A percentile compares a stretch with the other conserved stretches of the same genome.
phyloP scores from a whole-genome alignment of 2,329 filamentous ascomycete genomes.

The Tolypocladium pustulatum region DNA sequence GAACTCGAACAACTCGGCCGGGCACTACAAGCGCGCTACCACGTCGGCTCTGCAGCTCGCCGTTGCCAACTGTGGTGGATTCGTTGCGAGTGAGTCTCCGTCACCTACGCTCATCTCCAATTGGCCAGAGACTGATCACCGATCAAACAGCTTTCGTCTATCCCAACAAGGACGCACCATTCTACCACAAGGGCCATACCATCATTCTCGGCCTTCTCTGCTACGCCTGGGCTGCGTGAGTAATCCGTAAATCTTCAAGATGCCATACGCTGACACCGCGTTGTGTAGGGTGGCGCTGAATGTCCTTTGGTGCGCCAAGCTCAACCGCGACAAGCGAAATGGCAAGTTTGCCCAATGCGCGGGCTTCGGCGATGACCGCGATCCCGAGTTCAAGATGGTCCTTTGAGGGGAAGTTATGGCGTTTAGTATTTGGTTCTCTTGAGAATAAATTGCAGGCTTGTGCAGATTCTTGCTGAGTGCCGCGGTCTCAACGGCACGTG shows the following conservation, averaged over 20 bases:
- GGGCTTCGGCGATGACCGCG: slow-evolving; percentile 51
- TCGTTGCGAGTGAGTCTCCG: slow-evolving; percentile 43
- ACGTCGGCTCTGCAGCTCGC: slow-evolving; percentile 54
- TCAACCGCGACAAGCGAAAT: slow-evolving; percentile 50
- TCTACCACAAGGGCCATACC: slow-evolving; percentile 51
- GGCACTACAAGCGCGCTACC: slow-evolving; percentile 60
- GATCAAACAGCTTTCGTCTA: slow-evolving; percentile 43
- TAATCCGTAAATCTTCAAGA: neutral
- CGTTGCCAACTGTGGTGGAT: slow-evolving; percentile 57
- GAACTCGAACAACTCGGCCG: slow-evolving; percentile 58
- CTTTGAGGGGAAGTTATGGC: slow-evolving; percentile 23
- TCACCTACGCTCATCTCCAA: rapidly evolving
- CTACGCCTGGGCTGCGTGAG: slow-evolving; percentile 54
- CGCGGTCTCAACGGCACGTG: too few species aligned
- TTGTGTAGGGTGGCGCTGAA: slow-evolving; percentile 44
- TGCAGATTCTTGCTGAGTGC: neutral
- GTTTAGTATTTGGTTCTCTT: neutral
- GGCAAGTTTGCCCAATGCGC: slow-evolving; percentile 49
- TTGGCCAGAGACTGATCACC: neutral
- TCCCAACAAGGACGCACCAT: slow-evolving; percentile 41
- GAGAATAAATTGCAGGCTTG: neutral
- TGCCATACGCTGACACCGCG: neutral
- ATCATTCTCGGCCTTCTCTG: slow-evolving; percentile 49
- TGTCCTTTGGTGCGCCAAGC: slow-evolving; percentile 50
- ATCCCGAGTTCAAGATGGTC: slow-evolving; percentile 51